Conservation (phyloP, 441 rosid species). For the Capsella rubella region DNA sequence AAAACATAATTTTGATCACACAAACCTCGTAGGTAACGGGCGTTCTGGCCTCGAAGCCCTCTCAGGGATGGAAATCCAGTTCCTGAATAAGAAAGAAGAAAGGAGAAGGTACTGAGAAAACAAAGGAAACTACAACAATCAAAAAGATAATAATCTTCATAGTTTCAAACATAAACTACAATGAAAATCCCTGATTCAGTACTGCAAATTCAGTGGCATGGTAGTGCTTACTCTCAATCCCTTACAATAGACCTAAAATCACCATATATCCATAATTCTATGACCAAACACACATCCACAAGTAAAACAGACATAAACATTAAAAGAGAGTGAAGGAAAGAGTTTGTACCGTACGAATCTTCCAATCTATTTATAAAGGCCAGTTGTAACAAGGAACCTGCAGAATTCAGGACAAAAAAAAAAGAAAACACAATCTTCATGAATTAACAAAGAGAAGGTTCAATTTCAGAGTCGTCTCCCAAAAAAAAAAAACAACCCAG, state of each 20-base stretch:
- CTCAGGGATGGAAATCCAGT: constrained; percentile 52
- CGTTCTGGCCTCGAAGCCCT: constrained; percentile 50
- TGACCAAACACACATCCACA: not conserved
- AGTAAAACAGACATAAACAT: constrained; percentile 1
- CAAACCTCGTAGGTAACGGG: constrained; percentile 69
- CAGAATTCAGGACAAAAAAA: constrained; percentile 41
- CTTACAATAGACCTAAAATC: not conserved
- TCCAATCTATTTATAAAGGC: constrained; percentile 77
- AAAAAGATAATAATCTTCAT: not conserved
- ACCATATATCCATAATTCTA: constrained; percentile 1
- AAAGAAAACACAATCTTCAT: constrained; percentile 28
- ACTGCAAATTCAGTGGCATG: not conserved
- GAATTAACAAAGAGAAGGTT: constrained; percentile 26
- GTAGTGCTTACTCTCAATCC: not conserved
- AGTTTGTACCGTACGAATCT: constrained; percentile 66
- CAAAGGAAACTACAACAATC: not conserved
- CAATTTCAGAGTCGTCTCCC: constrained; percentile 11
- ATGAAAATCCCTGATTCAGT: not conserved
- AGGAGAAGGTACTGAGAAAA: constrained; percentile 18
- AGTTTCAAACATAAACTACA: constrained; percentile 1
- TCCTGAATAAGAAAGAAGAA: constrained; percentile 46
- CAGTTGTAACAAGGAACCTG: constrained; percentile 88
- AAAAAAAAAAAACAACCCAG: not conserved
- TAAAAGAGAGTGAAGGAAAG: constrained; percentile 1
- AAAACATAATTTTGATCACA: constrained; percentile 26